A percentile compares a stretch with the other conserved stretches of the same genome.
Conservation (phyloP, 2,329 filamentous ascomycete genomes). For the Xylaria digitata region DNA sequence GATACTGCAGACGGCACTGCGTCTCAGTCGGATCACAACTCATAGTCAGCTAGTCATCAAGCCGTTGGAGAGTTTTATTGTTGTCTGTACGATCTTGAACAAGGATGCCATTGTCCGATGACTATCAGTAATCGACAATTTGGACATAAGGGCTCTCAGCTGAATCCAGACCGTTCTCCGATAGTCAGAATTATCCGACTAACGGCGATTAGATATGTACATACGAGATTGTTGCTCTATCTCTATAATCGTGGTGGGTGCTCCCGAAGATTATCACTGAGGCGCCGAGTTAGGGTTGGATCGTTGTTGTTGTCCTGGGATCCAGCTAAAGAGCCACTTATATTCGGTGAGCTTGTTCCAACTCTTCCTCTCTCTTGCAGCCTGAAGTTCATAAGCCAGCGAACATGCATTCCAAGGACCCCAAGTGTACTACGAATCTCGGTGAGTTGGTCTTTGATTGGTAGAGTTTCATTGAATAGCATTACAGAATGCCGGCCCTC, state of each 20-base stretch:
- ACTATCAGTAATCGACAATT: neutral
- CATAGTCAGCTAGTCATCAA: neutral
- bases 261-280: constrained; percentile 49
- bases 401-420: constrained; percentile 69
- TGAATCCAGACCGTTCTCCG: neutral
- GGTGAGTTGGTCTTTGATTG: constrained; percentile 71
- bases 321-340: constrained; percentile 43
- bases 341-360: constrained; percentile 39
- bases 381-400: constrained; percentile 67
- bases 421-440: constrained; percentile 68
- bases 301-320: constrained; percentile 44
- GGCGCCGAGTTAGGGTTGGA: constrained; percentile 43
- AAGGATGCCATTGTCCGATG: neutral
- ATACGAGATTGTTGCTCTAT: neutral
- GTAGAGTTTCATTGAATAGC: constrained; percentile 70
- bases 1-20: neutral
- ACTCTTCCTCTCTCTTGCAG: constrained; percentile 58
- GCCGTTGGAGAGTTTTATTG: neutral
- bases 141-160: neutral
- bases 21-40: neutral
- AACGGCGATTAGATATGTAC: neutral
- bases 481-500: constrained; percentile 70
- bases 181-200: neutral
- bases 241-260: constrained; percentile 48
- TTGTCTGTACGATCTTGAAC: neutral